A percentile compares a stretch with the other conserved stretches of the same genome.
Evolutionary conservation across 805 yeast species (phyloP).

Genomic region (Dipodascus albidus): DNA sequence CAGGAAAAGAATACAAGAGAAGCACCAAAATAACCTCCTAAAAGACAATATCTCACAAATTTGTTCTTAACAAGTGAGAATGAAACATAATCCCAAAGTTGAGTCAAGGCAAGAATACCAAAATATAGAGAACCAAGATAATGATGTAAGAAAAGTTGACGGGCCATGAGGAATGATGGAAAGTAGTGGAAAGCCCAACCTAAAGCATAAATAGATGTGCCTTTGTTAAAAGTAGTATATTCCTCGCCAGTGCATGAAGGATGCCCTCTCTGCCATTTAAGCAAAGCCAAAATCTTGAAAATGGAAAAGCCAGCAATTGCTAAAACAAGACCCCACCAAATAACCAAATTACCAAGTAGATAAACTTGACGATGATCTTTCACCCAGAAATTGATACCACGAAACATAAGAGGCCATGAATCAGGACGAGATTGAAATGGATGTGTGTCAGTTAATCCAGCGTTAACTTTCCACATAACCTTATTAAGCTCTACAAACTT

Average conservation of each 20-base stretch:
- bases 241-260: constrained; percentile 21
- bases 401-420: constrained; percentile 48
- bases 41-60: constrained; percentile 32
- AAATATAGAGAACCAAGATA: constrained; percentile 89
- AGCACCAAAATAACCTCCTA: constrained; percentile 37
- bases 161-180: constrained; percentile 70
- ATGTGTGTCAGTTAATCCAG: constrained; percentile 37
- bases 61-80: constrained; percentile 27
- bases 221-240: constrained; percentile 23
- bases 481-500: constrained; percentile 47
- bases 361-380: constrained; percentile 38
- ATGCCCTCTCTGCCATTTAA: constrained; percentile 31
- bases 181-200: constrained; percentile 50
- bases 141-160: constrained; percentile 90
- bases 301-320: constrained; percentile 20
- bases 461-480: constrained; percentile 41
- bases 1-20: constrained; percentile 44
- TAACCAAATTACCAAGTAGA: constrained; percentile 51
- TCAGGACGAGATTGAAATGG: constrained; percentile 41
- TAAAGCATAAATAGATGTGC: constrained; percentile 32
- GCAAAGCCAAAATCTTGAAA: constrained; percentile 20
- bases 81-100: constrained; percentile 29
- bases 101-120: constrained; percentile 69
- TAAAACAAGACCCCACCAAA: constrained; percentile 38
- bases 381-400: constrained; percentile 52